A percentile compares a stretch with the other conserved stretches of the same genome.
phyloP scores from a whole-genome alignment of 163 green algal genomes.

The Volvox carteri region DNA sequence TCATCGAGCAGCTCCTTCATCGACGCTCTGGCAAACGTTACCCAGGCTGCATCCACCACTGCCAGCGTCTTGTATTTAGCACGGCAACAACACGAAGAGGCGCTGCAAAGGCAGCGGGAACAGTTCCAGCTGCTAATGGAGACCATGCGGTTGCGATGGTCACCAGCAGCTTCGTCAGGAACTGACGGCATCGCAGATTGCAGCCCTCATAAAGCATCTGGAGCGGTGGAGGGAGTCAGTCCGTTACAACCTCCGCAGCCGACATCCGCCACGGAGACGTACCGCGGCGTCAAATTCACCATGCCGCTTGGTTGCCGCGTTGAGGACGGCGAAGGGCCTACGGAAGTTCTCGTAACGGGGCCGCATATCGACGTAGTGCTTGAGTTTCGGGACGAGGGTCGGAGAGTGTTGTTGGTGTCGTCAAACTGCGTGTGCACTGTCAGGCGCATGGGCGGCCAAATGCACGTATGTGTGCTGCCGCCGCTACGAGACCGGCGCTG shows the following conservation, averaged over 20 bases:
- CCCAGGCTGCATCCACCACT: background rate
- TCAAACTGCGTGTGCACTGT: slow-evolving; percentile 33
- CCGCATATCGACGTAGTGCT: slow-evolving; percentile 10
- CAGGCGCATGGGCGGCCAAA: background rate
- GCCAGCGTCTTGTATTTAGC: background rate
- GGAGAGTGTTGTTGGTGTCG: background rate
- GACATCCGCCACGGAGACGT: background rate
- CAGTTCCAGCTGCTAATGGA: slow-evolving; percentile 37
- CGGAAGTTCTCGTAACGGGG: background rate
- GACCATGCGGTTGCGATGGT: background rate
- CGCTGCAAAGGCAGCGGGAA: slow-evolving; percentile 20
- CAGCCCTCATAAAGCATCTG: background rate
- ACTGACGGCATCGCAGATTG: background rate
- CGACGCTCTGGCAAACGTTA: background rate
- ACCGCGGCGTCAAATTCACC: background rate
- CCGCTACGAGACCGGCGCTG: too few relatives aligned
- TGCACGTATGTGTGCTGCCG: background rate
- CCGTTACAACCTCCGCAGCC: background rate
- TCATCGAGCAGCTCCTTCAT: background rate
- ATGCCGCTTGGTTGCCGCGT: slow-evolving; percentile 16
- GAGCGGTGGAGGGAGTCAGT: too few relatives aligned
- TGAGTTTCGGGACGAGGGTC: background rate
- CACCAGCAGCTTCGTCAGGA: background rate
- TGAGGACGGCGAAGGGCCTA: background rate
- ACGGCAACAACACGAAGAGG: slow-evolving; percentile 11